phyloP scores from a whole-genome alignment of 306 rosid genomes.

The Cajanus cajan region DNA sequence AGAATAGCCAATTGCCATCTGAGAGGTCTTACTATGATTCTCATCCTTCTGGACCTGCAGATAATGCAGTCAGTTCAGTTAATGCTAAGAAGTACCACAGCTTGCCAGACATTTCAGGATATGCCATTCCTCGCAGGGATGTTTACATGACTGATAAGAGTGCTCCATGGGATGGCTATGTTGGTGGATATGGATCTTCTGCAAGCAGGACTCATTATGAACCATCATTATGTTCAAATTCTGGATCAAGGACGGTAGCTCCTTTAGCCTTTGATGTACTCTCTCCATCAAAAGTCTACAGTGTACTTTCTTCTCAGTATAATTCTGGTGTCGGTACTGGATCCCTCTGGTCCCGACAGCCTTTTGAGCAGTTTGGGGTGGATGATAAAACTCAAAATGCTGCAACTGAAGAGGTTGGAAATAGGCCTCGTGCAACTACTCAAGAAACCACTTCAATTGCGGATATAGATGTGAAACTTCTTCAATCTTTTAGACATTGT shows the following conservation, averaged over 20 bases:
- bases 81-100: slow-evolving; percentile 87
- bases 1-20: slow-evolving; percentile 50
- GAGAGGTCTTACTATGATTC: slow-evolving; percentile 58
- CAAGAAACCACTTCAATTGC: slow-evolving; percentile 55
- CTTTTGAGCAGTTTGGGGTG: slow-evolving; percentile 89
- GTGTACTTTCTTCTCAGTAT: slow-evolving; percentile 56
- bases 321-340: slow-evolving; percentile 57
- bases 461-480: slow-evolving; percentile 70
- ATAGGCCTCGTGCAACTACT: slow-evolving; percentile 38
- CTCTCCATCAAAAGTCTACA: slow-evolving; percentile 63
- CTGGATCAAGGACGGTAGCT: slow-evolving; percentile 52
- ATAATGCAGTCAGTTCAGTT: slow-evolving; percentile 45
- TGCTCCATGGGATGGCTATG: slow-evolving; percentile 53
- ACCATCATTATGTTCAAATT: slow-evolving; percentile 45
- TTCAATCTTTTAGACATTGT: slow-evolving; percentile 76
- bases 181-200: slow-evolving; percentile 61
- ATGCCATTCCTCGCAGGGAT: slow-evolving; percentile 50
- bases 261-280: slow-evolving; percentile 75
- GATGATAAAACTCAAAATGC: slow-evolving; percentile 46
- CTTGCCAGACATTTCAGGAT: slow-evolving; percentile 74
- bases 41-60: slow-evolving; percentile 48
- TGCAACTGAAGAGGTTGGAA: slow-evolving; percentile 13
- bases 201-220: slow-evolving; percentile 39
- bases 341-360: slow-evolving; percentile 90
- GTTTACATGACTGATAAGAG: slow-evolving; percentile 48